These are phyloP conservation scores for Santalum album DNA, from an alignment of 164 flowering plant genomes.

Conservation along the genomic window DNA sequence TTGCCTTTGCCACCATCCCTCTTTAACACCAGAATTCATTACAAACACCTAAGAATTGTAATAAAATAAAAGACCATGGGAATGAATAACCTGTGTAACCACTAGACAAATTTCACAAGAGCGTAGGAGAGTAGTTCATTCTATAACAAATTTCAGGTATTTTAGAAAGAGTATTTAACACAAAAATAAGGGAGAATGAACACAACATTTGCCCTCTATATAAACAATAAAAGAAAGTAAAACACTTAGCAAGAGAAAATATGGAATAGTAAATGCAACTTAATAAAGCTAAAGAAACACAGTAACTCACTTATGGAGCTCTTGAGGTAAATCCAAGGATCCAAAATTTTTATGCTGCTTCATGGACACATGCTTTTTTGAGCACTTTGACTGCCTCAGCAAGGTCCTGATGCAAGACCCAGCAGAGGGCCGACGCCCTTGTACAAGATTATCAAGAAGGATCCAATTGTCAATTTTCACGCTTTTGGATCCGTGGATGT, in stretches of 20 bases:
- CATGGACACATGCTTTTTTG: constrained; percentile 66
- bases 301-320: constrained; percentile 46
- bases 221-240: too few relatives aligned
- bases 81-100: too few relatives aligned
- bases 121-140: too few relatives aligned
- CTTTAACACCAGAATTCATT: too few relatives aligned
- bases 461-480: constrained; percentile 56
- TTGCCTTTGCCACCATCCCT: too few relatives aligned
- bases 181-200: too few relatives aligned
- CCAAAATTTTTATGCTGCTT: constrained; percentile 55
- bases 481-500: constrained; percentile 61
- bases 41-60: too few relatives aligned
- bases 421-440: constrained; percentile 18
- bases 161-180: too few relatives aligned
- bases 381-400: constrained; percentile 48
- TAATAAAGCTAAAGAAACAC: neutral
- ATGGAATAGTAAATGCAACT: neutral
- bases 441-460: constrained; percentile 65
- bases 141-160: too few relatives aligned
- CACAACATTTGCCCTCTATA: too few relatives aligned
- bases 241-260: neutral
- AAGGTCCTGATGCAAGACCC: constrained; percentile 28
- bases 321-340: constrained; percentile 44
- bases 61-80: too few relatives aligned
- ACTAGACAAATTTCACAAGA: too few relatives aligned